These are phyloP conservation scores for Apiotrichum akiyoshidainum DNA, from an alignment of 1,284 basidiomycete genomes.

Conservation along the genomic window DNA sequence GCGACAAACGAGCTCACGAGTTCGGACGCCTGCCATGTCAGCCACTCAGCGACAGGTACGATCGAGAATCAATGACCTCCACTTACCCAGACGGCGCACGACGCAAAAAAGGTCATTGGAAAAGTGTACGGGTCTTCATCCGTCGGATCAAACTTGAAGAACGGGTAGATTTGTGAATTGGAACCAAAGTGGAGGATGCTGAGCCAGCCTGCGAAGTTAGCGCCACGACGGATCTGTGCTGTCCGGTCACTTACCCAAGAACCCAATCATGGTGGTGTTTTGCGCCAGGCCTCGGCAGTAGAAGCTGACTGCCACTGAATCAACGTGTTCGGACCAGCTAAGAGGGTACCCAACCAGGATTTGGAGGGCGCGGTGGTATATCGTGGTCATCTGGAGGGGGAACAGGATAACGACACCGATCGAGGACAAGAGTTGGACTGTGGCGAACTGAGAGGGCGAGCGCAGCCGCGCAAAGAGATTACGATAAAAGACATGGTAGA, in stretches of 20 bases:
- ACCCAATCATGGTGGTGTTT: conserved; percentile 56
- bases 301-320: conserved; percentile 53
- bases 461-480: conserved; percentile 50
- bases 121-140: conserved; percentile 60
- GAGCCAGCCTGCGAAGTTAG: conserved; percentile 44
- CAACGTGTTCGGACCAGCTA: conserved; percentile 55
- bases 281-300: conserved; percentile 59
- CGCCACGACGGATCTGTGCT: background rate
- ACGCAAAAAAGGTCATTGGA: conserved; percentile 56
- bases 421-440: conserved; percentile 57
- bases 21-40: conserved; percentile 47
- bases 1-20: conserved; percentile 55
- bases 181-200: conserved; percentile 57
- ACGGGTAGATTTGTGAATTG: conserved; percentile 57
- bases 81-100: conserved; percentile 55
- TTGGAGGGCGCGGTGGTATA: conserved; percentile 52
- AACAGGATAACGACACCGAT: conserved; percentile 56
- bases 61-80: too few species aligned
- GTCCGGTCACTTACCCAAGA: conserved; percentile 43
- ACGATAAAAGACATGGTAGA: conserved; percentile 52
- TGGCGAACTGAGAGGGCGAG: conserved; percentile 53
- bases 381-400: conserved; percentile 56
- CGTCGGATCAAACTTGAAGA: conserved; percentile 55
- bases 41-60: background rate
- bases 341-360: conserved; percentile 53